Evolutionary conservation across 2,329 filamentous ascomycete species (phyloP).

Genomic region (Coniosporium tulheliwenetii): DNA sequence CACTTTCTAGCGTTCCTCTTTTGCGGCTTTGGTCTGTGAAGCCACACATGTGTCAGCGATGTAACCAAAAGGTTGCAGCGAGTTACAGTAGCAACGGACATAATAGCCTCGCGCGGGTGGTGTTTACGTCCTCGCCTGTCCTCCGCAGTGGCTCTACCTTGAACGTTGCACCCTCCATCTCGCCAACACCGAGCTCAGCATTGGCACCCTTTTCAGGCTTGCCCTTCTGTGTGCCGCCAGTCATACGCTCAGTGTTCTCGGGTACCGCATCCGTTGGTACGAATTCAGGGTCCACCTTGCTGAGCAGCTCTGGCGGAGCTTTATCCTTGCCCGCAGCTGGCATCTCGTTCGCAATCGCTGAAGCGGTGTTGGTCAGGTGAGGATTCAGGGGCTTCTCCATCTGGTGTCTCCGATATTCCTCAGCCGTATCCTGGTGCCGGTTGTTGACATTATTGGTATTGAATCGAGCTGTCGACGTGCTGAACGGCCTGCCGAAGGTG

Average conservation of each 20-base stretch:
- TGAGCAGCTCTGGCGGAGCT: constrained; percentile 44
- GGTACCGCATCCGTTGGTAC: constrained; percentile 43
- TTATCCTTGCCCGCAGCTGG: constrained; percentile 41
- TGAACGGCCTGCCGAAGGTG: constrained; percentile 21
- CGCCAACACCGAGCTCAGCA: constrained; percentile 63
- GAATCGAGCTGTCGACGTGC: constrained; percentile 20
- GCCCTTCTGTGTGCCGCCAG: constrained; percentile 42
- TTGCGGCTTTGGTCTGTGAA: constrained; percentile 87
- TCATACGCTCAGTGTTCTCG: constrained; percentile 50
- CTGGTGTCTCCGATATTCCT: constrained; percentile 40
- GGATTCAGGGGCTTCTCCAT: constrained; percentile 43
- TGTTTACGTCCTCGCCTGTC: constrained; percentile 66
- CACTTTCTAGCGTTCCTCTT: constrained; percentile 86
- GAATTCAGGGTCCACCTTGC: constrained; percentile 39
- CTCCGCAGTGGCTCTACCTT: constrained; percentile 80
- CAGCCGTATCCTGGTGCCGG: constrained; percentile 35
- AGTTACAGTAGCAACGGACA: constrained; percentile 30
- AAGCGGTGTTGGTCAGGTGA: constrained; percentile 48
- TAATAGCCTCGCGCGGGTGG: constrained; percentile 75
- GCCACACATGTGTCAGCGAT: not conserved
- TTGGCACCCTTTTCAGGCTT: constrained; percentile 31
- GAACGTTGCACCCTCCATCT: constrained; percentile 76
- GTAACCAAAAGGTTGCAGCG: not conserved
- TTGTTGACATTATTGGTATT: constrained; percentile 26
- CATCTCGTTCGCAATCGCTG: constrained; percentile 47